A percentile compares a stretch with the other conserved stretches of the same genome.
These are phyloP conservation scores for Ceratocystis lukuohia DNA, from an alignment of 2,329 filamentous ascomycete species.

Conservation along the genomic window DNA sequence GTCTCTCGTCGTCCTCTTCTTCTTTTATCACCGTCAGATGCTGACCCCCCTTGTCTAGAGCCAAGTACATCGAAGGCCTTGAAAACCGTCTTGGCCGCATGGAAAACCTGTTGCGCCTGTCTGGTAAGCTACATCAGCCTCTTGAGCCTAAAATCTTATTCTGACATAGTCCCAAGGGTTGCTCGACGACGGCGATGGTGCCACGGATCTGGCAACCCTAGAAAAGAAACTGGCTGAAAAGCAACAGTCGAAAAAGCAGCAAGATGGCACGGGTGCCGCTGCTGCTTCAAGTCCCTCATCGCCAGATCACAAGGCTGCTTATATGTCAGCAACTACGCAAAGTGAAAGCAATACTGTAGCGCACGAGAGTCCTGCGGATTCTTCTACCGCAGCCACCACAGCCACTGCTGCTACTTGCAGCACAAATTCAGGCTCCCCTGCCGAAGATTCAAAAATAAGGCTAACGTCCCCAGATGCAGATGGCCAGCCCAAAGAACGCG, in stretches of 20 bases:
- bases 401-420: too few species aligned
- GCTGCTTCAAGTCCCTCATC: conserved; percentile 39
- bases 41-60: conserved; percentile 36
- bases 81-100: conserved; percentile 92
- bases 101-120: conserved; percentile 80
- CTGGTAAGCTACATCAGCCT: conserved; percentile 36
- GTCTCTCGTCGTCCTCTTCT: background rate
- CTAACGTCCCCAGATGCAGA: conserved; percentile 26
- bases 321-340: conserved; percentile 23
- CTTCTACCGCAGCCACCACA: conserved; percentile 23
- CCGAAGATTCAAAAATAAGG: conserved; percentile 22
- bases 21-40: background rate
- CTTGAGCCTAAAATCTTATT: background rate
- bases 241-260: conserved; percentile 30
- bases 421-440: background rate
- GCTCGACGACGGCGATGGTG: conserved; percentile 68
- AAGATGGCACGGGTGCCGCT: conserved; percentile 32
- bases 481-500: conserved; percentile 32
- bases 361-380: conserved; percentile 41
- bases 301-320: conserved; percentile 34
- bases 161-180: conserved; percentile 38
- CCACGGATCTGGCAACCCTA: conserved; percentile 74
- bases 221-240: conserved; percentile 61
- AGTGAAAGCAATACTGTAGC: conserved; percentile 34
- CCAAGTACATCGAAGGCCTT: conserved; percentile 94